These are phyloP conservation scores for Aspergillus sp. DNA, from an alignment of 2,329 filamentous ascomycete genomes.

Conservation along the genomic window DNA sequence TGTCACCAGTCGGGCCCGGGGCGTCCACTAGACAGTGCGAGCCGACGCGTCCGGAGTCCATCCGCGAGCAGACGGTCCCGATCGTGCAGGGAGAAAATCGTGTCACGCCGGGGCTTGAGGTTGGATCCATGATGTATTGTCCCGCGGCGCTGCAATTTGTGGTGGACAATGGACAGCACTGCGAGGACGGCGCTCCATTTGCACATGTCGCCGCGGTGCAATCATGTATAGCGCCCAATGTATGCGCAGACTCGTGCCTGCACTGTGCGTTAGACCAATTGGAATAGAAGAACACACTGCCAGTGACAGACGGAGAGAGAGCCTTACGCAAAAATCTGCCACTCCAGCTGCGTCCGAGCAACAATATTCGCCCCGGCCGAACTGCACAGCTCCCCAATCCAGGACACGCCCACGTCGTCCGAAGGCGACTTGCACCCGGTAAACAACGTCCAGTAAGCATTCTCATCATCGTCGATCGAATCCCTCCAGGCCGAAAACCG, in stretches of 20 bases:
- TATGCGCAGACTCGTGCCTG: conserved; percentile 78
- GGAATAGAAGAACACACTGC: not conserved
- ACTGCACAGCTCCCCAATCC: conserved; percentile 63
- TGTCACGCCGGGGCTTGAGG: conserved; percentile 57
- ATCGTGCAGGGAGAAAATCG: conserved; percentile 75
- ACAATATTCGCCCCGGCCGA: conserved; percentile 62
- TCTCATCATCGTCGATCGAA: conserved; percentile 62
- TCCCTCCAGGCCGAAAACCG: conserved; percentile 79
- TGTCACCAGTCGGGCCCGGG: conserved; percentile 41
- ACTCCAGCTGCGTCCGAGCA: conserved; percentile 70
- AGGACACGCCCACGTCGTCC: conserved; percentile 77
- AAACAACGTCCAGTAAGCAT: conserved; percentile 86
- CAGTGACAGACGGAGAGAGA: no score
- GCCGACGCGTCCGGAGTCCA: conserved; percentile 62
- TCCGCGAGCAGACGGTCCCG: conserved; percentile 78
- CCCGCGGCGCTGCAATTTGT: conserved; percentile 60
- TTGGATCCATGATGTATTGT: conserved; percentile 49
- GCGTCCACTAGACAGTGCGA: conserved; percentile 60
- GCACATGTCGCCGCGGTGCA: conserved; percentile 47
- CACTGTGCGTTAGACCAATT: not conserved
- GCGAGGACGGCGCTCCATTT: conserved; percentile 41
- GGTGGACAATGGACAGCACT: conserved; percentile 67
- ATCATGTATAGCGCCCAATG: conserved; percentile 67
- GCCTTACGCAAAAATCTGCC: conserved; percentile 72
- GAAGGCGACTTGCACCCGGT: conserved; percentile 73